Evolutionary conservation across 192 early-diverging fungal genomes (phyloP), one percentile per base, ranked within the genome.

Genomic region (Endogone sp.): DNA sequence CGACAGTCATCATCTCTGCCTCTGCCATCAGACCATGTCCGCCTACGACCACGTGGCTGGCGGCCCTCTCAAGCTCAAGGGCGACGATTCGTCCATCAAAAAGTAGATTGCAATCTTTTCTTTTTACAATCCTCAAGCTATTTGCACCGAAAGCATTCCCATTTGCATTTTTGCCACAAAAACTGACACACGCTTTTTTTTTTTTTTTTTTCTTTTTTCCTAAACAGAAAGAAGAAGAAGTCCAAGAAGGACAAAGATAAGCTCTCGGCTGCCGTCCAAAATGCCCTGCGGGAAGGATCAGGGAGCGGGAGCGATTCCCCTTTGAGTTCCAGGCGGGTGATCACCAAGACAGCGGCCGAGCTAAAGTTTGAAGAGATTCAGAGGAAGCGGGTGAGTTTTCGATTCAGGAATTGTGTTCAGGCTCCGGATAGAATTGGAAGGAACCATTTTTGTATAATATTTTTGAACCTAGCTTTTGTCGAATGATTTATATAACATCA

Each of bases 41-140:
- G 74, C 69, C 27, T 81, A 82, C 37, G 78, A 82, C 29, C 62
- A 76, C 30, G 70, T 86, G 29, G 70, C 79, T 3, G 83, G 84
- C n/a, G 89, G 89, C 29, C 81, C 86, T 4, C 79, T 91, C 59
- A 88, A 86, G 69, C 77, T 91, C 61, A 91, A 89, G 64, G 88
- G 88, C 56, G 69, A 74, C 27, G 79, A 75, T 28, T 57, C 73
- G 16, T 64, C 67, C 37, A 70, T 72, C 57, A 88, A 82, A 70
- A 89, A 90, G 87, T 84, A 75, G 32, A 65, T 74, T 21, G 55
- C 55, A 27, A 28, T 54, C 59, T 37, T 22, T 37, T 44, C 11
- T 22, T 37, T 4, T 13, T 8, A 4, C 37, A 44, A 44, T 44
- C 13, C 37, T 26, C 63, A n/a, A n/a, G 71, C 22, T 49, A 70